Evolutionary conservation across 1,284 basidiomycete genomes (phyloP).

Genomic region (Exsudoporus floridanus): DNA sequence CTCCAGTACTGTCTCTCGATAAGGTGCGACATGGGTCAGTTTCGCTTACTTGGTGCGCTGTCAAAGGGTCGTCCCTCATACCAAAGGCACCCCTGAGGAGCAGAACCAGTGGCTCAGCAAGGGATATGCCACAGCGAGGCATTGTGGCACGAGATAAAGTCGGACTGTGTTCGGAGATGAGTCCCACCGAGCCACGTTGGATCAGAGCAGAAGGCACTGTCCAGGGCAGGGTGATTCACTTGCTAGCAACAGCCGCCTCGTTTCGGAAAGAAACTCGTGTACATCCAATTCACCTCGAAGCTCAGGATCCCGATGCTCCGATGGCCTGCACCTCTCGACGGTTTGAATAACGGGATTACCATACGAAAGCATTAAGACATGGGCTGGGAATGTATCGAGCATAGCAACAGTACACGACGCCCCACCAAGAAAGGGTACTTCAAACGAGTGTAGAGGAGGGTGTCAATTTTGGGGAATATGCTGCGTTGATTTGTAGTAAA

Average conservation of each 20-base stretch:
- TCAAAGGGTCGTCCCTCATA: slow-evolving; percentile 4
- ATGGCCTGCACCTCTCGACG: slow-evolving; percentile 4
- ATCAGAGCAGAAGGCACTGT: background rate
- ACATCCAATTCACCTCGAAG: slow-evolving; percentile 10
- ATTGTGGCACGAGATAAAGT: slow-evolving; percentile 9
- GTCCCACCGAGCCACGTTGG: background rate
- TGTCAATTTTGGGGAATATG: slow-evolving; percentile 27
- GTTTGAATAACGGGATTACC: slow-evolving; percentile 36
- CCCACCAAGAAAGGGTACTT: slow-evolving; percentile 29
- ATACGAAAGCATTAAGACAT: slow-evolving; percentile 40
- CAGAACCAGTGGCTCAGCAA: slow-evolving; percentile 8
- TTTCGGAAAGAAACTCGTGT: slow-evolving; percentile 12
- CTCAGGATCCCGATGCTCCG: slow-evolving; percentile 9
- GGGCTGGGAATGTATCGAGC: slow-evolving; percentile 36
- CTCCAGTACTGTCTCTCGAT: slow-evolving; percentile 12
- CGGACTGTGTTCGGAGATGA: slow-evolving; percentile 12
- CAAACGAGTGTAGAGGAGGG: slow-evolving; percentile 34
- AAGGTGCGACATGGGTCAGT: slow-evolving; percentile 18
- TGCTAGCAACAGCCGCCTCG: slow-evolving; percentile 1
- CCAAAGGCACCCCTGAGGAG: slow-evolving; percentile 9
- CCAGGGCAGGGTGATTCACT: slow-evolving; percentile 17
- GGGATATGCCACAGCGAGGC: slow-evolving; percentile 11
- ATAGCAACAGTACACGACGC: slow-evolving; percentile 36
- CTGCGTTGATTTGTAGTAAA: slow-evolving; percentile 20
- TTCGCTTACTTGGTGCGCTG: slow-evolving; percentile 9